Evolutionary conservation across 2,329 filamentous ascomycete genomes (phyloP).

Genomic region (Fusarium piperis): DNA sequence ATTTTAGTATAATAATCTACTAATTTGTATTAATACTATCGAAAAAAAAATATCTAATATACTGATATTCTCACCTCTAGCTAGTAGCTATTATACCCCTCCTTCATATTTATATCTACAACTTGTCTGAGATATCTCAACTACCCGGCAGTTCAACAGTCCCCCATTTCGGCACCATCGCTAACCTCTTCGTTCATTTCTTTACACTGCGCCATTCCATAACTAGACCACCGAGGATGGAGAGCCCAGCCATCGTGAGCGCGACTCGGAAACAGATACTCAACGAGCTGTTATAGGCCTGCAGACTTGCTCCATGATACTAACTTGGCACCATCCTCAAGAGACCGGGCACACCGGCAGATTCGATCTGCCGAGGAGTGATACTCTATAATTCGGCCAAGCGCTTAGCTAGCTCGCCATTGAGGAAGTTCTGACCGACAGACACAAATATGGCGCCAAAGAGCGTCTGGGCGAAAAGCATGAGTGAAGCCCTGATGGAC

Average conservation of each 20-base stretch:
- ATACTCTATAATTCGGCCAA: conserved; percentile 10
- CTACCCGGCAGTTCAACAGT: background rate
- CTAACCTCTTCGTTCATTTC: background rate
- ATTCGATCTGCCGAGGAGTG: conserved; percentile 15
- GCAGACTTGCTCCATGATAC: conserved; percentile 17
- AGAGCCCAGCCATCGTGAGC: conserved; percentile 58
- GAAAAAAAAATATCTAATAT: background rate
- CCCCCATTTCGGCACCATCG: background rate
- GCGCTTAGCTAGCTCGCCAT: conserved; percentile 51
- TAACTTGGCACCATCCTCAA: background rate
- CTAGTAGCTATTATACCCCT: too few species aligned
- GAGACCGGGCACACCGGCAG: conserved; percentile 9
- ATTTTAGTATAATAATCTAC: background rate
- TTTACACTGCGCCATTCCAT: conserved; percentile 52
- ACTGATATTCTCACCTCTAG: background rate
- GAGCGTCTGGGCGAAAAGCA: conserved; percentile 57
- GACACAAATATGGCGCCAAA: conserved; percentile 61
- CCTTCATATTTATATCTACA: background rate
- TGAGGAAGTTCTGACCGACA: conserved; percentile 62
- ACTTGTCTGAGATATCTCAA: background rate
- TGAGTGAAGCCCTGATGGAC: conserved; percentile 57
- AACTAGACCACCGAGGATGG: conserved; percentile 59
- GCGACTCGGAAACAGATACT: conserved; percentile 64
- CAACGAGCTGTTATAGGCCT: conserved; percentile 66
- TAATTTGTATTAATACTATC: background rate